Conservation (phyloP, 2,329 filamentous ascomycete species). For the Lecanosticta acicola region DNA sequence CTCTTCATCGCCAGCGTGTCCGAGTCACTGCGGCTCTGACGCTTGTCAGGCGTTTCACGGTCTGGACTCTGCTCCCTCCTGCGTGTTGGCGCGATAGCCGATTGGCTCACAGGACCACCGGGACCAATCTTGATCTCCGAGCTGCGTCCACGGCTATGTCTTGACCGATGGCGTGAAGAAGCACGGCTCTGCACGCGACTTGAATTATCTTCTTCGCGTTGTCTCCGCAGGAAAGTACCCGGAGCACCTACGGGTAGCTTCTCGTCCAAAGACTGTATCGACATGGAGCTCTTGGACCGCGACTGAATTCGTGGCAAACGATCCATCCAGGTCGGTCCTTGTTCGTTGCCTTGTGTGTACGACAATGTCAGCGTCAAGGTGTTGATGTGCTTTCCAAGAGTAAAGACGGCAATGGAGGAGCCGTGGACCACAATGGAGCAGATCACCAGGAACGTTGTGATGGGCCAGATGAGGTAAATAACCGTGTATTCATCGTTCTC, state of each 20-base stretch:
- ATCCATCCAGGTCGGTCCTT: conserved; percentile 92
- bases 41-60: conserved; percentile 22
- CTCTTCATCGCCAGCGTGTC: conserved; percentile 40
- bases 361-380: conserved; percentile 92
- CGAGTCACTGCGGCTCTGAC: conserved; percentile 37
- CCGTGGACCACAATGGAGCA: conserved; percentile 92
- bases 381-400: conserved; percentile 95
- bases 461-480: conserved; percentile 87
- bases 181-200: conserved; percentile 58
- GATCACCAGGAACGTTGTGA: conserved; percentile 89
- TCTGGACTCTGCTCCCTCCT: conserved; percentile 31
- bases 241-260: conserved; percentile 63
- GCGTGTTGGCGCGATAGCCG: conserved; percentile 70
- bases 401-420: conserved; percentile 97
- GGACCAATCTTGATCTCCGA: conserved; percentile 65
- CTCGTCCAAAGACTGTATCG: conserved; percentile 55
- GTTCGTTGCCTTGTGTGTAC: conserved; percentile 83
- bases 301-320: conserved; percentile 77
- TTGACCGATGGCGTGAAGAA: conserved; percentile 58
- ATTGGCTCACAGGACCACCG: conserved; percentile 83
- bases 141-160: conserved; percentile 56
- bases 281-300: conserved; percentile 73
- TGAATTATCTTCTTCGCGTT: conserved; percentile 65
- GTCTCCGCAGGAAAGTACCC: conserved; percentile 72
- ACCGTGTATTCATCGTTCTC: conserved; percentile 58